Base-by-base conservation (phyloP, 2,329 filamentous ascomycete species). In the Trichoderma sp. region DNA sequence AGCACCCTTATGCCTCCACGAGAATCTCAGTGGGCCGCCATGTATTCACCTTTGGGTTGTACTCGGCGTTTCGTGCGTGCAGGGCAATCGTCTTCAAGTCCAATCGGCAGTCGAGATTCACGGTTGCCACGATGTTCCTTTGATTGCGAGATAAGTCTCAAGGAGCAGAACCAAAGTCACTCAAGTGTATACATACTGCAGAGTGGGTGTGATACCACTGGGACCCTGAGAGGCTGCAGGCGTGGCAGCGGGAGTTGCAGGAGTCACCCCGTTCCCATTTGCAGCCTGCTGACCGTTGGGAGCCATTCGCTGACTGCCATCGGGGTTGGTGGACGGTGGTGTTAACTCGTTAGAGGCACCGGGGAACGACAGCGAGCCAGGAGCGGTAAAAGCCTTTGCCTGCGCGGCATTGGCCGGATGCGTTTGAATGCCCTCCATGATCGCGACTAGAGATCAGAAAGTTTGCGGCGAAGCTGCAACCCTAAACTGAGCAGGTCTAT, bases 41-140 rank as follows among this genome's bases (percentile, higher is more conserved):
- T 43, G 65, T 60, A 66, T 66, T 84, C 93, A 95, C 93, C 93
- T 98, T 97, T 74, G 94, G 95, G 81, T 97, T 98, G 88, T 98
- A 98, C 87, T 98, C 96, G 75, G 96, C 96, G 83, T 98, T 99
- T 84, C 96, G 92, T 75, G 96, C 96, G 84, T 99, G 96, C 81
- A 98, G 89, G 78, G 96, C 96, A 82, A 99, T 98, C 78, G 96
- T 98, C 92, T 98, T 98, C 77, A 99, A 89, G 82, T 99, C 96
- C 85, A 98, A 86, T 78, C 95, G 95, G 85, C 95, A 98, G 87
- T 97, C 94, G 80, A 98, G 89, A 84, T 98, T 98, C 86, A 98
- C 96, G 77, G 96, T 99, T 77, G 96, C 95, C 84, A 98, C 95
- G 85, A 98, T 97, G 86, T 98, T 98, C 91, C 94, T 97, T 94